Evolutionary conservation across 345 rosid species (phyloP), one percentile per base, ranked within the genome.

Genomic region (Psidium guajava): DNA sequence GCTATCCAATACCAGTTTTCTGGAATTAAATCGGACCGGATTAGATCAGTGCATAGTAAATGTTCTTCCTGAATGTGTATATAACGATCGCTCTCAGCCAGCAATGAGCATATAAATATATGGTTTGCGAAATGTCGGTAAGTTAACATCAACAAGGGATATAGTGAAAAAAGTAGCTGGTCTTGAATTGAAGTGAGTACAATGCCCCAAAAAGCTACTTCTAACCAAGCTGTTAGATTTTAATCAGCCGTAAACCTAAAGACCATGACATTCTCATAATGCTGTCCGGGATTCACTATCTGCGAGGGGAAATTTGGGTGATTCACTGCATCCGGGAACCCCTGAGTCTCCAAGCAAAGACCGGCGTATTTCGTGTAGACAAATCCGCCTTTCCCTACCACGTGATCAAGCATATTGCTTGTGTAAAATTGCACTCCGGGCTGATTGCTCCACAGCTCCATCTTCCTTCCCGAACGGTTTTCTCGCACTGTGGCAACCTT

Each of bases 241-340:
- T 82, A 82, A 54, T 57, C 36, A 24, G 84, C 92, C 8, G 98
- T 88, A 90, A 95, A 96, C 87, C 94, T 91, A 61, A 83, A 96
- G 54, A 95, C 61, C 96, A 97, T 96, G 57, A 91, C 83, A 89
- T 94, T 96, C 86, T 84, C 50, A 54, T 97, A 94, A 50, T 73
- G 87, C 75, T 92, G 89, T 6, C 93, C 91, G 5, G 94, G 96
- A 53, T 88, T 85, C 56, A 97, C 92, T 85, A 93, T 90, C 92
- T 94, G 96, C 3, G 94, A 89, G n/a, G 98, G 99, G 69, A 97
- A 97, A 82, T 91, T 89, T 5, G 87, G 91, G 22, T 94, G 94
- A 84, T 97, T 94, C 27, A 97, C 99, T 0, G 98, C 87, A 87
- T 95, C 96, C 0, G 98, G 99, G 42, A 95, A 96, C 5, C 95